Conservation (phyloP, 345 rosid species). For the Boechera stricta region DNA sequence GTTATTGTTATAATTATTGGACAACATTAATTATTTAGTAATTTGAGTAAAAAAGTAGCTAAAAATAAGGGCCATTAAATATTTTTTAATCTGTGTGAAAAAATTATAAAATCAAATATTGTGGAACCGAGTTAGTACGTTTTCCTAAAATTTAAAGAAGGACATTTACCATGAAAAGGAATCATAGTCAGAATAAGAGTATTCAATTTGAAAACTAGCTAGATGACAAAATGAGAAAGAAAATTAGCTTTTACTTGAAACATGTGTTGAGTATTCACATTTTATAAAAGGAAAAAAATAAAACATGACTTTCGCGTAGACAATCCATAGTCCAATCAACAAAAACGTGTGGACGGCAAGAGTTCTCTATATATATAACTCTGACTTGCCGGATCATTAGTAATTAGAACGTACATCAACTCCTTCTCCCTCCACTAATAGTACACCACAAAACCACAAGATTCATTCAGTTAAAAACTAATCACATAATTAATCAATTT, state of each 20-base stretch:
- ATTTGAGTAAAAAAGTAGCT: too few relatives aligned
- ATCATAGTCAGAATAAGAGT: constrained; percentile 11
- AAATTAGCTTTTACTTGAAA: neutral
- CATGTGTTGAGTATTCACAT: constrained; percentile 30
- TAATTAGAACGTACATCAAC: constrained; percentile 7
- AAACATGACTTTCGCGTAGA: constrained; percentile 23
- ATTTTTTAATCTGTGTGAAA: too few relatives aligned
- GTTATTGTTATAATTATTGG: too few relatives aligned
- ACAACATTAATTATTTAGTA: too few relatives aligned
- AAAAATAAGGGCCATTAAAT: too few relatives aligned
- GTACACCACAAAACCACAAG: neutral
- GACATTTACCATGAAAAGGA: neutral
- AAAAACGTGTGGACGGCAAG: constrained; percentile 86
- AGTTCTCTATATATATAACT: neutral
- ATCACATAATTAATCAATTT: too few relatives aligned
- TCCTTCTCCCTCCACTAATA: neutral
- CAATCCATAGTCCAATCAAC: constrained; percentile 22
- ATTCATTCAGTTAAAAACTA: too few relatives aligned
- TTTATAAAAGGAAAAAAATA: neutral
- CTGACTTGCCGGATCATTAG: neutral
- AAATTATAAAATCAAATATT: too few relatives aligned
- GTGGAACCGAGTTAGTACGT: neutral
- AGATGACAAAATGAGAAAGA: neutral
- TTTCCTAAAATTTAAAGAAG: neutral
- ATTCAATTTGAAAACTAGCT: constrained; percentile 21